Percentiles rank a stretch among this genome's conserved stretches.
Evolutionary conservation across 495 filamentous ascomycete species (phyloP).

Genomic region (Echria macrotheca): DNA sequence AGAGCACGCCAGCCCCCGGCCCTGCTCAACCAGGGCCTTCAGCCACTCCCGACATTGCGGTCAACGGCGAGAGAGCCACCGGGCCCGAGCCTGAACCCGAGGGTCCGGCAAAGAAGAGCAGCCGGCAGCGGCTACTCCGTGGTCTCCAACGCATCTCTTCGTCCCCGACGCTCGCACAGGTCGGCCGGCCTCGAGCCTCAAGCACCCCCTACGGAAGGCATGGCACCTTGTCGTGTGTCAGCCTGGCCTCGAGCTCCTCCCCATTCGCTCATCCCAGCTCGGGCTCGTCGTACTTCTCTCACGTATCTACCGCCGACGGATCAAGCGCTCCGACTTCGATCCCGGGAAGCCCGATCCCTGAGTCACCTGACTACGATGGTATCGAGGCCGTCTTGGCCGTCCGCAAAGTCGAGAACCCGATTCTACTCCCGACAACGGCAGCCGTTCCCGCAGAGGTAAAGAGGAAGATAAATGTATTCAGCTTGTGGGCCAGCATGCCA

Average conservation of each 20-base stretch:
- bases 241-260: slow-evolving; percentile 59
- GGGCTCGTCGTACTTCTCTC: slow-evolving; percentile 56
- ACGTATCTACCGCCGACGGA: slow-evolving; percentile 49
- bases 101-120: slow-evolving; percentile 58
- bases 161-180: slow-evolving; percentile 64
- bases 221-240: slow-evolving; percentile 73
- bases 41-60: slow-evolving; percentile 5
- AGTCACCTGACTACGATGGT: slow-evolving; percentile 29
- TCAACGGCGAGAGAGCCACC: background rate
- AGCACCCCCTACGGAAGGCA: slow-evolving; percentile 56
- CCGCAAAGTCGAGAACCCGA: slow-evolving; percentile 28
- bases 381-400: slow-evolving; percentile 31
- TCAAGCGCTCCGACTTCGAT: slow-evolving; percentile 61
- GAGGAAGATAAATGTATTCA: slow-evolving; percentile 47
- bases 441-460: slow-evolving; percentile 61
- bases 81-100: slow-evolving; percentile 31
- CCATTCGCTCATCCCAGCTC: slow-evolving; percentile 44
- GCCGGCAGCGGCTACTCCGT: slow-evolving; percentile 68
- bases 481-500: slow-evolving; percentile 78
- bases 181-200: slow-evolving; percentile 58
- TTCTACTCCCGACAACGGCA: slow-evolving; percentile 42
- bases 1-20: slow-evolving; percentile 3
- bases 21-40: background rate
- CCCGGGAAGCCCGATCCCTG: slow-evolving; percentile 45
- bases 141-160: slow-evolving; percentile 86